phyloP scores from a whole-genome alignment of 73 alveolate genomes.

The Uronychia setigera region DNA sequence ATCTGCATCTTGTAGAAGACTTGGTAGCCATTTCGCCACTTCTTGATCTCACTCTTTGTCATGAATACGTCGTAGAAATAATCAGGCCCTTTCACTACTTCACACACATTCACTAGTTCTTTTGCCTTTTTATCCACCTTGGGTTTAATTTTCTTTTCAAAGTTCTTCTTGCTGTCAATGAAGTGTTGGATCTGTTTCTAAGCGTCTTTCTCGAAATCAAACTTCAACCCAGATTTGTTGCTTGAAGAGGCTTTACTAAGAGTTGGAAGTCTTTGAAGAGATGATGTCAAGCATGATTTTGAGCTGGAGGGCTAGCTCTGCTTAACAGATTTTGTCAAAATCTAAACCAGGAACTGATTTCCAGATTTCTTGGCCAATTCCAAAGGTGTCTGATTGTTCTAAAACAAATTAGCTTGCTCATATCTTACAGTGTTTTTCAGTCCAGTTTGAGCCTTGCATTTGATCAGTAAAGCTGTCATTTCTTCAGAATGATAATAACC shows the following conservation, averaged over 20 bases:
- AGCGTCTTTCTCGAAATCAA: background rate
- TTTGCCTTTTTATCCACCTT: background rate
- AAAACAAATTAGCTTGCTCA: background rate
- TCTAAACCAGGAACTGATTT: too few species aligned
- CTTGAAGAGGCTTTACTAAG: too few species aligned
- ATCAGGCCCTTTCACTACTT: background rate
- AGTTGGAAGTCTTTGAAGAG: too few species aligned
- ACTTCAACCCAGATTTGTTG: background rate
- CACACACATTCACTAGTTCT: background rate
- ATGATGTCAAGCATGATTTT: too few species aligned
- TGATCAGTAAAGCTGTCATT: background rate
- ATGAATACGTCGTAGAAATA: slow-evolving; percentile 2
- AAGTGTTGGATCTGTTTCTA: background rate
- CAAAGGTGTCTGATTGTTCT: background rate
- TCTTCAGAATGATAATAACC: background rate
- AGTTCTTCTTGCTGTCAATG: background rate
- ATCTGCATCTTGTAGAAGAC: slow-evolving; percentile 23
- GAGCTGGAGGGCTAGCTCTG: too few species aligned
- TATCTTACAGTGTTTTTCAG: background rate
- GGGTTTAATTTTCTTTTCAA: background rate
- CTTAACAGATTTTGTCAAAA: too few species aligned
- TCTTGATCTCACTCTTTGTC: slow-evolving; percentile 16
- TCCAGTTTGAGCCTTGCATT: background rate
- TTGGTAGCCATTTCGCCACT: background rate
- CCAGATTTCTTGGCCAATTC: background rate